Evolutionary conservation across 2,329 filamentous ascomycete species (phyloP), one percentile per base, ranked within the genome.

Genomic region (Cordyceps pruinosa): DNA sequence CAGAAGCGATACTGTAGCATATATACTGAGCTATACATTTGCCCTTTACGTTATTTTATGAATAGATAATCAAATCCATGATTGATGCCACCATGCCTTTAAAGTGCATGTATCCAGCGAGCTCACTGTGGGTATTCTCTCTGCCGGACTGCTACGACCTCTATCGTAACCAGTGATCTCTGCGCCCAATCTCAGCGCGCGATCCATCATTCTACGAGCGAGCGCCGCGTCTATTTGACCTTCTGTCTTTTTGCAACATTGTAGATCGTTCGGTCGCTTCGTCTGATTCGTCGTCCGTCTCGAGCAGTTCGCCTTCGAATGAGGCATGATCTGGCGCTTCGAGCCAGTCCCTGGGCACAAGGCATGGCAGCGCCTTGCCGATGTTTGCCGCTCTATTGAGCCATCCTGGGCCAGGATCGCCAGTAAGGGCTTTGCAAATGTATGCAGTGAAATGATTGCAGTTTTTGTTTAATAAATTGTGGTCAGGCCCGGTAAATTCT

Each of bases 361-460:
- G 81, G 68, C 90, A 95, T 15, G 90, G 90, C 35, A 95, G 71
- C 13, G 87, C 87, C 52, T 92, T 81, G 39, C 90, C 90, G 61
- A 95, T 89, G 63, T 82, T 87, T n/a, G 90, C 90, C 1, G 90
- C 90, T 56, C 90, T 82, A 66, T 95, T 95, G 55, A 95, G 74
- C 87, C 89, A 95, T 19, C 71, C 73, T 0, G 90, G 90, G 0
- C 87, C 88, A 1, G 84, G 75, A 46, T 82, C 80, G 6, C 85
- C 83, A 2, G 88, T 93, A 56, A 95, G 78, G 62, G 82, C 82
- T 68, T 86, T 77, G 71, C 88, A 91, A 19, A 95, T 79, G 65
- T 87, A 84, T 21, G 84, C 84, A 2, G 89, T 93, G 69, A 95
- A 95, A 69, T 95, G 90, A 69, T 95, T 95, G 79, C 90, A 95